Conservation (phyloP, 805 yeast genomes). For the Pichia scutulata region DNA sequence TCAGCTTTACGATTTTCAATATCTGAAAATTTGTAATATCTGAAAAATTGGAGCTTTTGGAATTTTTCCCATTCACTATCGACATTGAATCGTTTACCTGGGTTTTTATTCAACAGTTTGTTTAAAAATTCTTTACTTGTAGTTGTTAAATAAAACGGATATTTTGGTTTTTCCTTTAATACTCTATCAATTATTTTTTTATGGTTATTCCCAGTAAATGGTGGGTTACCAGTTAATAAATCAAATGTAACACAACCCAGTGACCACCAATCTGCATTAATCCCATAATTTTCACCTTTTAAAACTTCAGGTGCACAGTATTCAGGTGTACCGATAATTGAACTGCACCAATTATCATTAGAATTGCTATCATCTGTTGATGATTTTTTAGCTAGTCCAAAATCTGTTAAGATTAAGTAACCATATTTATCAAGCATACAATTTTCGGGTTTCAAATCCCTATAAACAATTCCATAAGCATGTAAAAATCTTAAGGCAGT, state of each 20-base stretch:
- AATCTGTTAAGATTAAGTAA: conserved; percentile 75
- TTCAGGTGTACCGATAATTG: conserved; percentile 70
- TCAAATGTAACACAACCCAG: conserved; percentile 75
- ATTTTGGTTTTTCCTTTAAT: conserved; percentile 49
- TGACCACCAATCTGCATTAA: conserved; percentile 84
- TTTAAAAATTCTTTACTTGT: conserved; percentile 71
- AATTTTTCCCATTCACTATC: conserved; percentile 45
- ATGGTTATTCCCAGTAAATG: conserved; percentile 75
- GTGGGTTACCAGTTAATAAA: conserved; percentile 77
- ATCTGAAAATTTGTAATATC: conserved; percentile 60
- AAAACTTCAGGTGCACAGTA: conserved; percentile 86
- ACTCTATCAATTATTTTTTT: conserved; percentile 67
- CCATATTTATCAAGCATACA: conserved; percentile 70
- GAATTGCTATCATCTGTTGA: conserved; percentile 21
- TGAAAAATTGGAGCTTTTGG: conserved; percentile 61
- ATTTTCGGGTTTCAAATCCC: conserved; percentile 87
- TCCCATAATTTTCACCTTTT: conserved; percentile 68
- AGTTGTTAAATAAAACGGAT: conserved; percentile 64
- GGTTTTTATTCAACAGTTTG: conserved; percentile 59
- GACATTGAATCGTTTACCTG: conserved; percentile 51
- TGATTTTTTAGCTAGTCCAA: conserved; percentile 60
- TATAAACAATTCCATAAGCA: conserved; percentile 67
- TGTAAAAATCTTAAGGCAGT: conserved; percentile 71
- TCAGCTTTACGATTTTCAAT: conserved; percentile 39
- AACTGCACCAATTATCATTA: conserved; percentile 37